Percentiles rank a stretch among this genome's conserved stretches.
phyloP scores from a whole-genome alignment of 768 basidiomycete species.

The Leucosporidium scottii region DNA sequence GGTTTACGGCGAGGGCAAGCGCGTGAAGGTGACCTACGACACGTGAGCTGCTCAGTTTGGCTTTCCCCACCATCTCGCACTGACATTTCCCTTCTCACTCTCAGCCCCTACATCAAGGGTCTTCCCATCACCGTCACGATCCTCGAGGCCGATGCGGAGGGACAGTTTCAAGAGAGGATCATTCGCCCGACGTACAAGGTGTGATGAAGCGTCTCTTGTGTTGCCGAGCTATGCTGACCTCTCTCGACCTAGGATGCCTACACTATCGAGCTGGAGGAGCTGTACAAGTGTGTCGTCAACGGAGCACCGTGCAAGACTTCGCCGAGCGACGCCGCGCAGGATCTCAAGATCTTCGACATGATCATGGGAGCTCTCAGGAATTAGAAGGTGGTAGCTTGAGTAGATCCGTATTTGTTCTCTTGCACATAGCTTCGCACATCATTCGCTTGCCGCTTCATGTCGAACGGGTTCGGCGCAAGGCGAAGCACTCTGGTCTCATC shows the following conservation, averaged over 20 bases:
- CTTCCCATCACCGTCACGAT: conserved; percentile 38
- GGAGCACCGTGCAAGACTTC: conserved; percentile 36
- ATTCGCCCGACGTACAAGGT: conserved; percentile 36
- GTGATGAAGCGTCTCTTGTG: no score
- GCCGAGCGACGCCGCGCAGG: conserved; percentile 37
- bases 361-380: conserved; percentile 37
- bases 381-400: background rate
- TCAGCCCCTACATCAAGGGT: conserved; percentile 40
- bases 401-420: background rate
- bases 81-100: background rate
- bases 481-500: no score
- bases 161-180: conserved; percentile 33
- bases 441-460: no score
- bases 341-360: conserved; percentile 36
- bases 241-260: conserved; percentile 33
- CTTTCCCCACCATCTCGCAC: background rate
- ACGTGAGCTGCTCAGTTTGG: conserved; percentile 3
- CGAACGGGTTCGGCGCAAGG: no score
- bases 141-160: conserved; percentile 21
- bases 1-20: conserved; percentile 36
- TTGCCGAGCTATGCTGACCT: no score
- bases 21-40: conserved; percentile 35
- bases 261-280: conserved; percentile 35
- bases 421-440: no score
- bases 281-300: conserved; percentile 34